phyloP scores from a whole-genome alignment of 2,329 filamentous ascomycete genomes.

The Allantophomopsis lycopodina region DNA sequence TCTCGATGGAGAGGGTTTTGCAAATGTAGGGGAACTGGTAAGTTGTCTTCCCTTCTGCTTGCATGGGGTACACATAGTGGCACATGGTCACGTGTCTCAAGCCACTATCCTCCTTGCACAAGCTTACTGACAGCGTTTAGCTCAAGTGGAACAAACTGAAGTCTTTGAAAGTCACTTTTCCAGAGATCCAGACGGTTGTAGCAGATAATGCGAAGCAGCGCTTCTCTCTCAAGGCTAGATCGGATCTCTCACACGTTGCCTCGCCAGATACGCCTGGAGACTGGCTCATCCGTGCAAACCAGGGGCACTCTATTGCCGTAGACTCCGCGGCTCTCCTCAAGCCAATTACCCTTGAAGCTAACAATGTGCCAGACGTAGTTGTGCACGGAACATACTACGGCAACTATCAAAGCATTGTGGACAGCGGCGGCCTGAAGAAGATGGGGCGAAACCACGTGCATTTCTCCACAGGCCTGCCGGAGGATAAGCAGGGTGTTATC shows the following conservation, averaged over 20 bases:
- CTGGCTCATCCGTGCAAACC: constrained; percentile 88
- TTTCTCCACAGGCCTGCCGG: constrained; percentile 63
- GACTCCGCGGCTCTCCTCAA: constrained; percentile 59
- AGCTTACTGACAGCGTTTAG: constrained; percentile 6
- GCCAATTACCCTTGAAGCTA: constrained; percentile 45
- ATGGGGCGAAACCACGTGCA: constrained; percentile 88
- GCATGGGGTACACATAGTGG: not conserved
- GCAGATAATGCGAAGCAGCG: constrained; percentile 77
- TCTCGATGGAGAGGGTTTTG: constrained; percentile 46
- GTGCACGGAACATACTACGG: constrained; percentile 84
- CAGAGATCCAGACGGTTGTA: constrained; percentile 60
- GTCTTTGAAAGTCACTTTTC: constrained; percentile 58
- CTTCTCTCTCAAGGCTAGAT: constrained; percentile 59
- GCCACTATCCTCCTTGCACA: not conserved
- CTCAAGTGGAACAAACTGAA: constrained; percentile 32
- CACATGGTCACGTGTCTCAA: no score
- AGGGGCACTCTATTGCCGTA: constrained; percentile 76
- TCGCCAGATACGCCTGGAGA: constrained; percentile 37
- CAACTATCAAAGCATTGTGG: constrained; percentile 63
- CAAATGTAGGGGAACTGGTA: constrained; percentile 42
- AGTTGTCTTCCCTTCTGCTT: constrained; percentile 19
- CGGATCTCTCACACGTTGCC: constrained; percentile 10
- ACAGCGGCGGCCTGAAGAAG: constrained; percentile 60
- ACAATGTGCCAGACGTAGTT: constrained; percentile 49
- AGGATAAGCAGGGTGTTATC: constrained; percentile 34